Conservation (phyloP, 257 asterid genomes). For the Solanum bulbocastanum region DNA sequence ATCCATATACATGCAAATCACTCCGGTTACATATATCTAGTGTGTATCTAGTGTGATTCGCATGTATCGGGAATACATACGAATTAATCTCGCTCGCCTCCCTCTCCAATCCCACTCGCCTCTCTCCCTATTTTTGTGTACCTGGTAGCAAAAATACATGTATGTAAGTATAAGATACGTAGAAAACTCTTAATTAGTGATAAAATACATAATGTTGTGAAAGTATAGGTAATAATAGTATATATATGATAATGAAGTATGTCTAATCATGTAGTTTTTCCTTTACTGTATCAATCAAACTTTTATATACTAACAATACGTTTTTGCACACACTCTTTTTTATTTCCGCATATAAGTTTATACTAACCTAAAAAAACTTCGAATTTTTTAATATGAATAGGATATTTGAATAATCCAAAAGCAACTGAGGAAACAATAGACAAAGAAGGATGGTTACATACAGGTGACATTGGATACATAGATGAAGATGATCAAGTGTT, state of each 20-base stretch:
- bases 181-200: too few relatives aligned
- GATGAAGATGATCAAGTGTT: constrained; percentile 27
- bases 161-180: too few relatives aligned
- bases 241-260: background rate
- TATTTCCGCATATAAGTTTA: background rate
- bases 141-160: too few relatives aligned
- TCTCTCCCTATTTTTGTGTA: too few relatives aligned
- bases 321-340: background rate
- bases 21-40: too few relatives aligned
- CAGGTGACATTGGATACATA: constrained; percentile 31
- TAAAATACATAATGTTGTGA: too few relatives aligned
- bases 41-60: too few relatives aligned
- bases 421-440: constrained; percentile 24
- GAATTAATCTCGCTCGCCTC: too few relatives aligned
- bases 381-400: background rate
- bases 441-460: constrained; percentile 34
- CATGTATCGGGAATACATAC: too few relatives aligned
- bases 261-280: accelerated
- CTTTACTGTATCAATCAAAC: background rate
- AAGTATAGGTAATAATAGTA: too few relatives aligned
- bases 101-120: too few relatives aligned
- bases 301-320: background rate
- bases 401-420: constrained; percentile 25
- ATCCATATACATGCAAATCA: background rate
- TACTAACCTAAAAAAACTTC: background rate